Evolutionary conservation across 176 grass and related monocot species (phyloP), one percentile per base, ranked within the genome.

Genomic region (Avena atlantica): DNA sequence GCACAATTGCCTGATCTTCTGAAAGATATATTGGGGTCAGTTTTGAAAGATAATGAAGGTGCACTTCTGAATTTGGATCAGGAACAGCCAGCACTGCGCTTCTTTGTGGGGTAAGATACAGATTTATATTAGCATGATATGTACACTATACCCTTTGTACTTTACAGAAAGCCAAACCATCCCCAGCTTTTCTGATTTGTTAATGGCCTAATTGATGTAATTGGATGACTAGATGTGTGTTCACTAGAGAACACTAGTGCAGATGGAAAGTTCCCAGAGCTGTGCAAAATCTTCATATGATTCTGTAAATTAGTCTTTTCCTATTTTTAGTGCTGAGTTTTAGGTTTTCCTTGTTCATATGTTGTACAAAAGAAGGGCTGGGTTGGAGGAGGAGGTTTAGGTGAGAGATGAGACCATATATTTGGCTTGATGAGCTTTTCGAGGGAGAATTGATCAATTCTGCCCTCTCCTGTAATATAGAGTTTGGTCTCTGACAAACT

Each of bases 31-130:
- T 65, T 98, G 40, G 96, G 96, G 42, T 98, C 96, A 74, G 87
- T 98, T 86, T 91, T 98, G 81, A 98, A 94, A 91, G 93, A 98
- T 27, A 98, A 98, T 79, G 93, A 95, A 86, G 93, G 96, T 20
- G 88, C 91, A 49, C 96, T 95, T 82, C 70, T 98, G 74, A 98
- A 98, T 95, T 93, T 98, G 90, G 95, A 98, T 89, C 95, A 93
- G 81, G 95, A 98, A 86, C 95, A 98, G 79, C 95, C 95, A 51
- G 95, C 95, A 23, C 80, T 98, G 86, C 95, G 95, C 40, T 98
- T 98, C 75, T 98, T 95, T 72, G 95, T 98, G 23, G 95, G 95
- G 95, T 98, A 95, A 96, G 86, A 75, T 67, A 37, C 51, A 85
- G 50, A 80, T 56, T 82, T 17, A 12, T 82, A 83, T 75, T 74